phyloP scores from a whole-genome alignment of 768 basidiomycete genomes.

The Zangia roseola region DNA sequence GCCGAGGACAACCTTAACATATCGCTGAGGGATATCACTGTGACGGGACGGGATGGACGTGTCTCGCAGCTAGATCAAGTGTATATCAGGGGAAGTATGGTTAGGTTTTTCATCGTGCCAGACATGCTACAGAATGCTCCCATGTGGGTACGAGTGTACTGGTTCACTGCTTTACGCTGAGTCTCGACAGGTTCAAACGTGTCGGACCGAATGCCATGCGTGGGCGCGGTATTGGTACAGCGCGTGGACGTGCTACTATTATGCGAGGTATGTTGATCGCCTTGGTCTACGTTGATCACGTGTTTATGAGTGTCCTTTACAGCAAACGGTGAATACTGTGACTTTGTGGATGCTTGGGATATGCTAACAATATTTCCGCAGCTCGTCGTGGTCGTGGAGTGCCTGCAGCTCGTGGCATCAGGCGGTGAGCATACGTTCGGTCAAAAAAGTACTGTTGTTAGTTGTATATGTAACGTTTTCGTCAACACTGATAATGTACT shows the following conservation, averaged over 20 bases:
- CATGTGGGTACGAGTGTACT: conserved; percentile 62
- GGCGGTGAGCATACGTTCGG: conserved; percentile 50
- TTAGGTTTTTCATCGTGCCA: conserved; percentile 98
- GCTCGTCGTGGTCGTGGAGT: conserved; percentile 89
- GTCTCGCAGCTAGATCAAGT: conserved; percentile 99
- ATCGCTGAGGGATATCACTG: conserved; percentile 93
- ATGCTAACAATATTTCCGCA: conserved; percentile 32
- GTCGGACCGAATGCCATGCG: conserved; percentile 98
- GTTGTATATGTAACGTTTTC: conserved; percentile 17
- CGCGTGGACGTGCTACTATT: conserved; percentile 97
- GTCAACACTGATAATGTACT: conserved; percentile 10
- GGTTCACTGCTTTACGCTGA: conserved; percentile 6
- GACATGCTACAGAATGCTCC: conserved; percentile 99
- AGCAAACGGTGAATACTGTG: conserved; percentile 69
- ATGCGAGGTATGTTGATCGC: conserved; percentile 76
- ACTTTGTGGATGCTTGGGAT: conserved; percentile 1
- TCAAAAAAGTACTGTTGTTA: conserved; percentile 11
- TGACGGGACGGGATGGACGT: conserved; percentile 96
- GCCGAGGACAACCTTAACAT: conserved; percentile 99
- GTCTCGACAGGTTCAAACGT: conserved; percentile 85
- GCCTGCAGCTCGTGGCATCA: conserved; percentile 72
- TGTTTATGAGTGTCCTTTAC: conserved; percentile 23
- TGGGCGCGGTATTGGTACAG: conserved; percentile 98
- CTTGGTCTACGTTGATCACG: conserved; percentile 4
- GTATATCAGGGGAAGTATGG: conserved; percentile 97